Conservation (phyloP, 352 stramenopile genomes). For the Lagenidium sp. region DNA sequence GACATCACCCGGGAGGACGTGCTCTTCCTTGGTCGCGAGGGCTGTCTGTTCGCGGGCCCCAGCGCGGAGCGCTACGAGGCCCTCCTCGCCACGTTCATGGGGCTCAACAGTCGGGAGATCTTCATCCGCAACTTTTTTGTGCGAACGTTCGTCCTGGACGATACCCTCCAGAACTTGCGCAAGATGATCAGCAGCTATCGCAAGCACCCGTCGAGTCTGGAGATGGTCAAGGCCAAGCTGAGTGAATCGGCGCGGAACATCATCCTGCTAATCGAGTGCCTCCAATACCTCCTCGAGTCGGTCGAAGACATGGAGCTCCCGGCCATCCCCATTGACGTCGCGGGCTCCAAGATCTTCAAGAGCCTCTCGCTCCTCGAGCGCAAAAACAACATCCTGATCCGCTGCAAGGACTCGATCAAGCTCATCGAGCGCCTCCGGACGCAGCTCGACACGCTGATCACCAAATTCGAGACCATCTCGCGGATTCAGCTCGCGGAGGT, state of each 20-base stretch:
- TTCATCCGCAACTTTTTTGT: constrained; percentile 98
- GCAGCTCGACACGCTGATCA: constrained; percentile 89
- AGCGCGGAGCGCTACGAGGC: constrained; percentile 93
- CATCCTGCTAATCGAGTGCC: constrained; percentile 95
- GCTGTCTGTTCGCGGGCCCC: constrained; percentile 90
- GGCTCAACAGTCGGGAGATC: constrained; percentile 95
- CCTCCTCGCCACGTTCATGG: constrained; percentile 93
- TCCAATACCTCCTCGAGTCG: constrained; percentile 94
- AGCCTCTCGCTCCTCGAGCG: constrained; percentile 83
- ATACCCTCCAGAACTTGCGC: constrained; percentile 87
- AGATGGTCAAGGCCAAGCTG: constrained; percentile 80
- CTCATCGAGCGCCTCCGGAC: constrained; percentile 88
- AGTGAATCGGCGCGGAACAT: constrained; percentile 91
- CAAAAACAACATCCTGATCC: constrained; percentile 86
- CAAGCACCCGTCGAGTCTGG: constrained; percentile 73
- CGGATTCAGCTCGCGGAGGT: constrained; percentile 86
- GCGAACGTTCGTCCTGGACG: constrained; percentile 92
- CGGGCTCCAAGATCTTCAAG: constrained; percentile 87
- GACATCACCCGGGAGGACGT: constrained; percentile 96
- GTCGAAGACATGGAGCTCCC: constrained; percentile 85
- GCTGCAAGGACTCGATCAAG: constrained; percentile 94
- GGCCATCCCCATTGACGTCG: constrained; percentile 31
- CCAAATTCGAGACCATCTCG: constrained; percentile 87
- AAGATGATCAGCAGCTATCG: constrained; percentile 83
- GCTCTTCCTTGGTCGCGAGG: constrained; percentile 92